Evolutionary conservation across 2,329 filamentous ascomycete species (phyloP).

Genomic region (Tolypocladium cylindrosporum): DNA sequence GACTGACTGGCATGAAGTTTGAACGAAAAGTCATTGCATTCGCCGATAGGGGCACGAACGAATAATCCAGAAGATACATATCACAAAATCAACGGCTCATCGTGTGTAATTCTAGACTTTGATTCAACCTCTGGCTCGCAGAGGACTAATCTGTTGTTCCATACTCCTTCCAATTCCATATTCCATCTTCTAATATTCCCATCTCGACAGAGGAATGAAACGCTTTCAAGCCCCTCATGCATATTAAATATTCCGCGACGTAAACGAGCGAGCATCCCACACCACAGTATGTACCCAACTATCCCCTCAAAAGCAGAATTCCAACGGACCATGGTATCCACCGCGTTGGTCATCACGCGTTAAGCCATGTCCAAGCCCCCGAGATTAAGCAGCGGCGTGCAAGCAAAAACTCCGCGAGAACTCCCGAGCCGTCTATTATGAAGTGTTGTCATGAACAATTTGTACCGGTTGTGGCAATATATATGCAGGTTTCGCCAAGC

Average conservation of each 20-base stretch:
- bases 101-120: neutral
- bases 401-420: neutral
- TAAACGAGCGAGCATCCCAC: neutral
- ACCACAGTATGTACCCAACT: neutral
- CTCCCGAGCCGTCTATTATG: constrained; percentile 3
- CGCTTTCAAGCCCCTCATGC: neutral
- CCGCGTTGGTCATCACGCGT: neutral
- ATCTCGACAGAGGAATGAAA: neutral
- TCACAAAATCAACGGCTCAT: neutral
- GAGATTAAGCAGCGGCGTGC: neutral
- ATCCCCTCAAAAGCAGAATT: neutral
- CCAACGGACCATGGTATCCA: neutral
- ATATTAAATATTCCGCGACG: neutral
- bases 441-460: neutral
- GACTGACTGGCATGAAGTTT: neutral
- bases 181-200: neutral
- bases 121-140: neutral
- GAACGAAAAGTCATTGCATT: neutral
- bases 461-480: neutral
- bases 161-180: neutral
- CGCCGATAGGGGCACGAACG: neutral
- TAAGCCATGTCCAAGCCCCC: neutral
- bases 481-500: neutral
- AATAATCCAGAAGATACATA: neutral
- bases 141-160: neutral